These are phyloP conservation scores for Sporothrix sp. DNA, from an alignment of 2,329 filamentous ascomycete species.

Conservation along the genomic window DNA sequence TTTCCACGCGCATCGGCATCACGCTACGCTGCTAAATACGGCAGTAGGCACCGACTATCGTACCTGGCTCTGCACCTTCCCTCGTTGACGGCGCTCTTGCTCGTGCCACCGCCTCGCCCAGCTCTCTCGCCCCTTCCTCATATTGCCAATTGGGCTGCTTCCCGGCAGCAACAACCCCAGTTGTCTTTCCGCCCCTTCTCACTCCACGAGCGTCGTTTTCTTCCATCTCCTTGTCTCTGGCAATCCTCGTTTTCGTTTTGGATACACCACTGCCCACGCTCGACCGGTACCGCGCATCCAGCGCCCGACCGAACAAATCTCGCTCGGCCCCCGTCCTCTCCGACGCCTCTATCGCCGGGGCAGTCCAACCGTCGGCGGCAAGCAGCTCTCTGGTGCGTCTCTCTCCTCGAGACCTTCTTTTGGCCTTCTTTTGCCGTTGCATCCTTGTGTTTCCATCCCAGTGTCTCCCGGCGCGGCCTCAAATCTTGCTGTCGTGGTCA, in stretches of 20 bases:
- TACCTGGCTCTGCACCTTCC: conserved; percentile 4
- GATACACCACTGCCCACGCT: neutral
- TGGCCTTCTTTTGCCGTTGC: neutral
- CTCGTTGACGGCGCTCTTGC: neutral
- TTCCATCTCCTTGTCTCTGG: neutral
- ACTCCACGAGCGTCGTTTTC: neutral
- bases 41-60: conserved; percentile 7
- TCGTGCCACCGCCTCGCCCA: conserved; percentile 4
- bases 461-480: neutral
- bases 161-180: conserved; percentile 8
- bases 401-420: too few species aligned
- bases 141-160: conserved; percentile 16
- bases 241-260: neutral
- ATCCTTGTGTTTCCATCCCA: neutral
- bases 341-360: too few species aligned
- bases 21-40: neutral
- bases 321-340: neutral
- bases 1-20: neutral
- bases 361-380: too few species aligned
- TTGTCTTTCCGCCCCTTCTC: neutral
- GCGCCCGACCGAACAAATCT: neutral
- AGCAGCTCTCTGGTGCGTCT: neutral
- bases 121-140: conserved; percentile 14
- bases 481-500: neutral
- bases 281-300: neutral